A percentile compares a stretch with the other conserved stretches of the same genome.
Conservation (phyloP, 2,329 filamentous ascomycete genomes). For the Endothia cerciana region DNA sequence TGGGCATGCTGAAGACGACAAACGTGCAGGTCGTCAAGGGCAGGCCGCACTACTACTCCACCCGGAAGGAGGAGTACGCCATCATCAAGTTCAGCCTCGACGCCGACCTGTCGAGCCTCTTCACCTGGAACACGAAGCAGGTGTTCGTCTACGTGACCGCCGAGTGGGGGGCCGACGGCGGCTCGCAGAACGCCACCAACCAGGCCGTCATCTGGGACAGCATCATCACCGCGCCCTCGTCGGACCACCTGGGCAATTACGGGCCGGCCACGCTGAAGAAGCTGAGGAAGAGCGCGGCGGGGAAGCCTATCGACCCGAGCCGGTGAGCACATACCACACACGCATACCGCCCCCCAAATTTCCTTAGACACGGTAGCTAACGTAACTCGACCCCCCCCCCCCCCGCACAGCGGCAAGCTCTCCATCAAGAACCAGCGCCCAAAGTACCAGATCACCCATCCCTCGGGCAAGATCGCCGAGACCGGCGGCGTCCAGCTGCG, state of each 20-base stretch:
- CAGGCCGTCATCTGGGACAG: slow-evolving; percentile 93
- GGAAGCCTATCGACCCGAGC: slow-evolving; percentile 63
- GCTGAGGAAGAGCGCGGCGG: slow-evolving; percentile 60
- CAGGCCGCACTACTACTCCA: slow-evolving; percentile 92
- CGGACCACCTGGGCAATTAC: slow-evolving; percentile 65
- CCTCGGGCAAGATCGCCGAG: slow-evolving; percentile 76
- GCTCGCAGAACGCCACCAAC: slow-evolving; percentile 56
- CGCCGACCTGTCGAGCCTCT: slow-evolving; percentile 86
- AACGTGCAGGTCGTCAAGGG: slow-evolving; percentile 93
- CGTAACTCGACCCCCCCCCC: not conserved
- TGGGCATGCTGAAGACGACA: slow-evolving; percentile 66
- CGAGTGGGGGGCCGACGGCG: slow-evolving; percentile 54
- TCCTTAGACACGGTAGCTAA: not conserved
- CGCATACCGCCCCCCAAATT: not conserved
- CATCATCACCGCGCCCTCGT: slow-evolving; percentile 79
- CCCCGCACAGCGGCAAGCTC: slow-evolving; percentile 65
- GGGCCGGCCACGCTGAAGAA: slow-evolving; percentile 65
- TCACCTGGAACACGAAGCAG: slow-evolving; percentile 99
- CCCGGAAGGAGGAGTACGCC: slow-evolving; percentile 93
- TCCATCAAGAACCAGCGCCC: slow-evolving; percentile 82
- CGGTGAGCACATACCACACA: slow-evolving; percentile 48
- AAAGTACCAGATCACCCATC: slow-evolving; percentile 97
- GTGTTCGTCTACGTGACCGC: slow-evolving; percentile 96
- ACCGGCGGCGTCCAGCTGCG: slow-evolving; percentile 75
- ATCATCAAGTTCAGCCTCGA: slow-evolving; percentile 92